Base-by-base conservation (phyloP, 805 yeast species). In the Isabelozyma pseudorhagii region DNA sequence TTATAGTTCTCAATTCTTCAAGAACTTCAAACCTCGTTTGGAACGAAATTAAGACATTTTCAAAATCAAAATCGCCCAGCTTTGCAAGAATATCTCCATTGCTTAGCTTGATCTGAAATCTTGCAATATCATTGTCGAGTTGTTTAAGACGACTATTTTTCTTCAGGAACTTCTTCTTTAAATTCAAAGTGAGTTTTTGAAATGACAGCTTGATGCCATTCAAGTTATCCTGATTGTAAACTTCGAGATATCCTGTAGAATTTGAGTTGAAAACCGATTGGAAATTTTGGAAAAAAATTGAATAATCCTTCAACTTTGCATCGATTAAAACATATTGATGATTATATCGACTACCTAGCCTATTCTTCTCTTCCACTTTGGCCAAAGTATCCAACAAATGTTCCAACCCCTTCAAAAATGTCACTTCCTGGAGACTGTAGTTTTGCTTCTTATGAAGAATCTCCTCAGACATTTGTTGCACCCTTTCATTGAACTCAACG, bases 1-100 rank as follows among this genome's bases (percentile, higher is more conserved):
- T 55, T 13, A 57, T 40, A 31, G 44, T 13, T 42, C 50, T 46
- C 46, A 61, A 40, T 45, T 57, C 58, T 17, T 44, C 36, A 45
- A 62, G 50, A 18, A 49, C 38, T 38, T 45, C 44, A 17, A 49
- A 40, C 49, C 56, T 58, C 44, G 48, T 49, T 38, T 52, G 46
- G 45, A 53, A 59, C 15, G 50, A 46, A 21, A 45, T 50, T 21
- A 47, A 29, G 14, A 50, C 44, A 14, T 42, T 42, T 29, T 43
- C 31, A 17, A 44, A 38, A 18, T 48, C 46, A 18, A 44, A 40
- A 38, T 40, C 36, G 2, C 36, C 36, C 36, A 10, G 36, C 9
- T 31, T 13, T 9, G n/a, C 36, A 31, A 3, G 36, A 31, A 27
- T n/a, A 21, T 28, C 38, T 27, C 31, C 31, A 13, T 39, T 25